phyloP scores from a whole-genome alignment of 257 asterid species.

The Ocimum tenuiflorum region DNA sequence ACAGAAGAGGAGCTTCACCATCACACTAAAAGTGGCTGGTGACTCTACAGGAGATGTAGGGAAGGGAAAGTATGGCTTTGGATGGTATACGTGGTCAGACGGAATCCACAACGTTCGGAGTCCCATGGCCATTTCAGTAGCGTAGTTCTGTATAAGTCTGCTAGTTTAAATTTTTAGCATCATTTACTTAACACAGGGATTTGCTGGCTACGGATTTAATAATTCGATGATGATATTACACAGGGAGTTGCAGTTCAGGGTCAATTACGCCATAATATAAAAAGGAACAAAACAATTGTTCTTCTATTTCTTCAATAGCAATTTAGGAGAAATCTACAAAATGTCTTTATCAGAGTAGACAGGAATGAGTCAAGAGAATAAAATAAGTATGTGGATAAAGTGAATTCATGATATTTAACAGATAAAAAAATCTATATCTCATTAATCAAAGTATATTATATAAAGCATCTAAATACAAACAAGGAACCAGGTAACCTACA shows the following conservation, averaged over 20 bases:
- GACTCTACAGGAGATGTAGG: constrained; percentile 16
- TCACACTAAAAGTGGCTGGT: constrained; percentile 38
- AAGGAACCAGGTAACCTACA: background rate
- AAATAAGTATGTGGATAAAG: no score
- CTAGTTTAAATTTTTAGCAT: background rate
- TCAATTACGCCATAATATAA: no score
- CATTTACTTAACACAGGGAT: background rate
- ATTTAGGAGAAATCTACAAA: no score
- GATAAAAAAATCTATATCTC: no score
- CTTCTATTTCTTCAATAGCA: no score
- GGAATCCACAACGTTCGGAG: constrained; percentile 47
- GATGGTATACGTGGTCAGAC: constrained; percentile 57
- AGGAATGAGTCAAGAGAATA: no score
- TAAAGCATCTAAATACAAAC: background rate
- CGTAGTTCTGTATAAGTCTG: constrained; percentile 18
- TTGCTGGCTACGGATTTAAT: background rate
- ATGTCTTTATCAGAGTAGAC: no score
- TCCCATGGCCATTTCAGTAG: constrained; percentile 43
- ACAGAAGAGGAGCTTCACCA: constrained; percentile 50
- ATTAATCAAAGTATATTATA: background rate
- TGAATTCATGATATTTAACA: no score
- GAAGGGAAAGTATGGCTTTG: constrained; percentile 37
- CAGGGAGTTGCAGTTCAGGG: no score
- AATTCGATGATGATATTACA: no score
- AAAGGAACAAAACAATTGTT: background rate